These are phyloP conservation scores for Colletotrichum cereale DNA, from an alignment of 2,329 filamentous ascomycete species.

Conservation along the genomic window DNA sequence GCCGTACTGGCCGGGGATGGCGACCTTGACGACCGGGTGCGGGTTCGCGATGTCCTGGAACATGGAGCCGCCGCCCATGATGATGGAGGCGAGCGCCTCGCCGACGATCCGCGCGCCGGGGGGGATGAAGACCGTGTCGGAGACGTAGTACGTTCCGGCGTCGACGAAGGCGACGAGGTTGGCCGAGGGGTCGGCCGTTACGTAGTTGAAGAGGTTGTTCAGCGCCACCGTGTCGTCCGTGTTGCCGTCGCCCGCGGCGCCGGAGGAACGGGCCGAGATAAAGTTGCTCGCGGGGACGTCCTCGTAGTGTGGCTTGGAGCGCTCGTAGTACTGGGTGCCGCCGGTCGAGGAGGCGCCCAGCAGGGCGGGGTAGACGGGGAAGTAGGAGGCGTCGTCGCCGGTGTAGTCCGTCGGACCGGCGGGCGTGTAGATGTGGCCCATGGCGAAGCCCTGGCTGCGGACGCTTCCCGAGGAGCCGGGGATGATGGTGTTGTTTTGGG, in stretches of 20 bases:
- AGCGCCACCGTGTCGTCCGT: conserved; percentile 82
- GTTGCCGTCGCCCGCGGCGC: conserved; percentile 78
- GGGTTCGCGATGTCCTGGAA: conserved; percentile 71
- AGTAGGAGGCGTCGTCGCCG: conserved; percentile 57
- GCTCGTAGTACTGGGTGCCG: conserved; percentile 71
- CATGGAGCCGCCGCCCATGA: conserved; percentile 66
- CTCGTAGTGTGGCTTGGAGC: conserved; percentile 83
- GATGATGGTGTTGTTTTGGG: conserved; percentile 63
- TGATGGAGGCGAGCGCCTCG: conserved; percentile 65
- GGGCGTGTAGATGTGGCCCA: conserved; percentile 74
- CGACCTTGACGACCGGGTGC: conserved; percentile 76
- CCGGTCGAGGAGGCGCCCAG: conserved; percentile 52
- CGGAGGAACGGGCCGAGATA: conserved; percentile 74
- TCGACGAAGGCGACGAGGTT: conserved; percentile 72
- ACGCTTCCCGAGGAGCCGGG: conserved; percentile 64
- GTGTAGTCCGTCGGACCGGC: conserved; percentile 61
- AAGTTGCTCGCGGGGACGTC: conserved; percentile 69
- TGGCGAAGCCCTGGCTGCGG: conserved; percentile 63
- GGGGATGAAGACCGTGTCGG: conserved; percentile 64
- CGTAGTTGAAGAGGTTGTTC: conserved; percentile 70
- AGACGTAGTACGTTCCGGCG: conserved; percentile 71
- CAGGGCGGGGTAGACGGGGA: conserved; percentile 65
- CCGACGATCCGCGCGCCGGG: conserved; percentile 69
- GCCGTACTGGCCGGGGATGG: conserved; percentile 71
- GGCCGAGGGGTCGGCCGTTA: conserved; percentile 57